These are phyloP conservation scores for Colletotrichum sansevieriae DNA, from an alignment of 2,329 filamentous ascomycete species.

Conservation along the genomic window DNA sequence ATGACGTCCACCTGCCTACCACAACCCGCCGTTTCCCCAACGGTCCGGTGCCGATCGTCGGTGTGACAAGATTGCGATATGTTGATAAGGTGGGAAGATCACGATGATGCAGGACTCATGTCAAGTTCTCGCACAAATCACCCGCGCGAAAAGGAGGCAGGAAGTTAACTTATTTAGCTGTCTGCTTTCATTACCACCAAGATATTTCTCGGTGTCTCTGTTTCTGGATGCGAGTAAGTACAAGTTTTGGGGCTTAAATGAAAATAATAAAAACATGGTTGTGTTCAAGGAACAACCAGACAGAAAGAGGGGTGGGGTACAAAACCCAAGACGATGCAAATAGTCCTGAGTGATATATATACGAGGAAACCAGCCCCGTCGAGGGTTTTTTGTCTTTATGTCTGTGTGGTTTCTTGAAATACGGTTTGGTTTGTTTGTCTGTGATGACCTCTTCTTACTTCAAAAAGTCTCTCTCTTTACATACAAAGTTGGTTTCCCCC, in stretches of 20 bases:
- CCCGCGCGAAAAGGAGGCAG: too few species aligned
- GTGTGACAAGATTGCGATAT: neutral
- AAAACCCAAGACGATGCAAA: slow-evolving; percentile 27
- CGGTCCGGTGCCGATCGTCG: neutral
- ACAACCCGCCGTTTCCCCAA: too few species aligned
- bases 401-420: slow-evolving; percentile 26
- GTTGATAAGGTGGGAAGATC: neutral
- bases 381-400: slow-evolving; percentile 30
- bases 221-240: slow-evolving; percentile 20
- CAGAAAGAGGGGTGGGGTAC: slow-evolving; percentile 5
- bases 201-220: neutral
- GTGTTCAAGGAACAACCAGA: neutral
- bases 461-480: slow-evolving; percentile 19
- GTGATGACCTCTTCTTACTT: slow-evolving; percentile 28
- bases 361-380: slow-evolving; percentile 40
- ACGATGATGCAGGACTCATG: neutral
- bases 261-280: neutral
- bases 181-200: slow-evolving; percentile 36
- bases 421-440: slow-evolving; percentile 6
- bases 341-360: neutral
- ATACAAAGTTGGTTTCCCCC: slow-evolving; percentile 14
- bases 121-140: too few species aligned
- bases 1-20: slow-evolving; percentile 7
- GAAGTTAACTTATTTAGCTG: slow-evolving; percentile 24
- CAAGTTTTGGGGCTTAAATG: slow-evolving; percentile 4